Evolutionary conservation across 139 green algal species (phyloP).

Genomic region (Zygnema circumcarinatum): DNA sequence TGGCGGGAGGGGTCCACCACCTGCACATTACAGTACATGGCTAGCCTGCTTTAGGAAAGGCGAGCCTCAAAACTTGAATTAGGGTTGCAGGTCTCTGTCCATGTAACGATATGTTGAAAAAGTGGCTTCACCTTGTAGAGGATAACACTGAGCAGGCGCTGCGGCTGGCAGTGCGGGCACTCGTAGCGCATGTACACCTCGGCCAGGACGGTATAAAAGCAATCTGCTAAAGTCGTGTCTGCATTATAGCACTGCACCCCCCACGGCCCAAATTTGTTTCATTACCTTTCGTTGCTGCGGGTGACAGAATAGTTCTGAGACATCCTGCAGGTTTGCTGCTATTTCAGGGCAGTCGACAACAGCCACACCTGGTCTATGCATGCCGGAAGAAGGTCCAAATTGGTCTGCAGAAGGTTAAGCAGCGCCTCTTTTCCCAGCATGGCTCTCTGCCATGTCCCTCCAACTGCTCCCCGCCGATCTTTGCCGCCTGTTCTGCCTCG

Average conservation of each 20-base stretch:
- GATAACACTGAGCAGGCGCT: constrained; percentile 79
- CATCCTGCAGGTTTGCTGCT: no score
- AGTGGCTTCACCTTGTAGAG: constrained; percentile 79
- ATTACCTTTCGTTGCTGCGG: neutral
- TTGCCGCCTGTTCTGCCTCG: neutral
- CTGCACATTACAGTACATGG: constrained; percentile 19
- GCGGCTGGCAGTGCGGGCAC: constrained; percentile 60
- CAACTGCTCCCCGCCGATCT: neutral
- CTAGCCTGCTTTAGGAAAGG: no score
- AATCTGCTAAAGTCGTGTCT: constrained; percentile 65
- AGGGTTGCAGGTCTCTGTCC: no score
- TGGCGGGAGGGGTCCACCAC: constrained; percentile 58
- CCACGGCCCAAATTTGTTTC: constrained; percentile 5
- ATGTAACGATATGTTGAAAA: no score
- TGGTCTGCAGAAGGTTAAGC: constrained; percentile 71
- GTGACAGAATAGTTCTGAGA: no score
- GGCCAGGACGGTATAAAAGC: constrained; percentile 71
- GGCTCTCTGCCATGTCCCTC: neutral
- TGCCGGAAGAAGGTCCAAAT: constrained; percentile 67
- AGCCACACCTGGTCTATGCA: constrained; percentile 66
- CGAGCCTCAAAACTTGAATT: no score
- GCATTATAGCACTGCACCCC: constrained; percentile 72
- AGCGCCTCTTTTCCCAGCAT: constrained; percentile 68
- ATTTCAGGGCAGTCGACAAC: no score
- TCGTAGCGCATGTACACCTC: constrained; percentile 58